Conservation (phyloP, 2,329 filamentous ascomycete genomes). For the Fusarium burgessii region DNA sequence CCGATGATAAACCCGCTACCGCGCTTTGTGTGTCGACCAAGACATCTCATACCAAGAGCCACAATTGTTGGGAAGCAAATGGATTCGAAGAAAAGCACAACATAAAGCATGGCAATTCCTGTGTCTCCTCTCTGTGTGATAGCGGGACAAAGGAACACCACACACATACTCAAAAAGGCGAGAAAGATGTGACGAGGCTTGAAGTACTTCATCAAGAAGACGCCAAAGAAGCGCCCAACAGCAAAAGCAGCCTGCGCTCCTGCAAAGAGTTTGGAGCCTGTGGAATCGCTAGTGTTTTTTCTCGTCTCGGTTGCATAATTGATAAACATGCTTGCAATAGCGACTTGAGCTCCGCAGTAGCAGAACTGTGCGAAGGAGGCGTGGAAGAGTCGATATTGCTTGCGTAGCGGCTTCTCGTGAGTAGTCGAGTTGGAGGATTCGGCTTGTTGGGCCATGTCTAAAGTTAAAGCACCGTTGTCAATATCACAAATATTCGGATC, state of each 20-base stretch:
- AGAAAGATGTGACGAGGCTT: slow-evolving; percentile 77
- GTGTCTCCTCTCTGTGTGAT: slow-evolving; percentile 59
- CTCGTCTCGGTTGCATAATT: slow-evolving; percentile 75
- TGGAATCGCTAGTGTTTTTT: slow-evolving; percentile 60
- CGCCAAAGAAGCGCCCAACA: slow-evolving; percentile 76
- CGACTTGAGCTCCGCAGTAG: slow-evolving; percentile 79
- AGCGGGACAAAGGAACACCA: slow-evolving; percentile 69
- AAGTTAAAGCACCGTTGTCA: background rate
- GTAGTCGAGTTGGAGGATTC: slow-evolving; percentile 64
- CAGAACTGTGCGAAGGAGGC: slow-evolving; percentile 82
- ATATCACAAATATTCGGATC: background rate
- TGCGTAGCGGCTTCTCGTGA: slow-evolving; percentile 71
- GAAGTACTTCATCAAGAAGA: slow-evolving; percentile 73
- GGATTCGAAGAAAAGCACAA: slow-evolving; percentile 82
- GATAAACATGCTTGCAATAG: slow-evolving; percentile 76
- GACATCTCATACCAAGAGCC: slow-evolving; percentile 78
- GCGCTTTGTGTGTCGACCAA: slow-evolving; percentile 82
- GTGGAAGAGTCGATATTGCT: slow-evolving; percentile 81
- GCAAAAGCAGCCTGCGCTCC: slow-evolving; percentile 81
- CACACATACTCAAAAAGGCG: slow-evolving; percentile 70
- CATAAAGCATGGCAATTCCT: slow-evolving; percentile 72
- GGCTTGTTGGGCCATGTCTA: slow-evolving; percentile 74
- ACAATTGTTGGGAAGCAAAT: slow-evolving; percentile 87
- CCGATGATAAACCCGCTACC: slow-evolving; percentile 77
- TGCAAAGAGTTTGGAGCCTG: slow-evolving; percentile 75